Percentiles rank a stretch among this genome's conserved stretches.
These are phyloP conservation scores for Nitzschia palea DNA, from an alignment of 108 stramenopile genomes.

Conservation along the genomic window DNA sequence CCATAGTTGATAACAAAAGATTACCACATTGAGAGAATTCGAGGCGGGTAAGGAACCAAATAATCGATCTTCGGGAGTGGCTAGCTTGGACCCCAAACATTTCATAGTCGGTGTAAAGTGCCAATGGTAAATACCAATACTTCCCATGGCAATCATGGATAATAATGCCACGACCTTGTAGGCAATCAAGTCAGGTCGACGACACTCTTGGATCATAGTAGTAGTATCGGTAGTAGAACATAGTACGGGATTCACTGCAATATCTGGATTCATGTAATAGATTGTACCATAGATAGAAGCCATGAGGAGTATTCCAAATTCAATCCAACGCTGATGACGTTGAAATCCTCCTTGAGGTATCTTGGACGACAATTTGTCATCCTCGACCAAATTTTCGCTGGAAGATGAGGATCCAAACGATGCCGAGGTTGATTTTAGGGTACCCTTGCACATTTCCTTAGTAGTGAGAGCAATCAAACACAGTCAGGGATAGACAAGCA, in stretches of 20 bases:
- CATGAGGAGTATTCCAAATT: not conserved
- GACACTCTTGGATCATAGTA: not conserved
- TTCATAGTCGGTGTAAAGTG: constrained; percentile 8
- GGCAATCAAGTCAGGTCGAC: constrained; percentile 22
- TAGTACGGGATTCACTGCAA: not conserved
- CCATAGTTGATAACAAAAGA: constrained; percentile 51
- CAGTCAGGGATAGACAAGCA: no score
- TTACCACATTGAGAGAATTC: constrained; percentile 17
- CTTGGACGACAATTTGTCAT: no score
- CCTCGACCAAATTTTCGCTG: no score
- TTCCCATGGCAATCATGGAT: constrained; percentile 23
- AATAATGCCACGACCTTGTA: constrained; percentile 18
- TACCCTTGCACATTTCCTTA: no score
- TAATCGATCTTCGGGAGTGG: constrained; percentile 33
- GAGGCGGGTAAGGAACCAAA: constrained; percentile 33
- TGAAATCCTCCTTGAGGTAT: constrained; percentile 16
- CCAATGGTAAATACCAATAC: constrained; percentile 8
- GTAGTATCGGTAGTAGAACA: not conserved
- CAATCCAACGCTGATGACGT: not conserved
- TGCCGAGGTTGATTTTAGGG: no score
- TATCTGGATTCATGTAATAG: not conserved
- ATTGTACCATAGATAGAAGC: not conserved
- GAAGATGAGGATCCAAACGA: no score
- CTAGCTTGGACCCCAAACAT: not conserved
- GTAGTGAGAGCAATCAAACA: no score